Base-by-base conservation (phyloP, 768 basidiomycete genomes). In the Auriscalpium vulgare region DNA sequence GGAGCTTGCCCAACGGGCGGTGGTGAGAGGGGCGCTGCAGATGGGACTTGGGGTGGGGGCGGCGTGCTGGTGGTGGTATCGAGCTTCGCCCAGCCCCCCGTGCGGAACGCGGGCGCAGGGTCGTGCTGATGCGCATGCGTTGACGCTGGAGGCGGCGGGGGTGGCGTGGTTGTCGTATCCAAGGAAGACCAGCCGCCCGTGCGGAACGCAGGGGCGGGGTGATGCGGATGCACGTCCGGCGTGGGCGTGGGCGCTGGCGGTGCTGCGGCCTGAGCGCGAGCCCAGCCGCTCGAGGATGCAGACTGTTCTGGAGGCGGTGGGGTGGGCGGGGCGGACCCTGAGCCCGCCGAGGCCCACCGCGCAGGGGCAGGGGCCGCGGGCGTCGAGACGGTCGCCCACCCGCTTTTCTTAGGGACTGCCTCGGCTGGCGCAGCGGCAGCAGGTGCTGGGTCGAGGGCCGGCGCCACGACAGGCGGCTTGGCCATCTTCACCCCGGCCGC, bases 401-500 rank as follows among this genome's bases (percentile, higher is more conserved):
- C 50, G n/a, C 53, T 44, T 16, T 56, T 59, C 62, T 71, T 78
- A 16, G 68, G 59, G 23, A 67, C 55, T 46, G 56, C 44, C 17
- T 56, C 54, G 37, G 56, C 49, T 7, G 62, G 38, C 5, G 62
- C 47, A 36, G 52, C 51, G 4, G 23, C 54, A 36, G 56, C 49
- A 8, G 62, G 38, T 4, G 62, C 47, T 34, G 52, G 53, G 5
- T 60, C 52, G 23, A 55, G 54, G 36, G 63, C 55, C 19, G 64
- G 50, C 70, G 67, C 17, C 56, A 64, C 55, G 57, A 69, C 62
- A 44, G 69, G 56, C 7, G 35, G 68, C 69, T 61, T 69, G 59
- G 54, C 55, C 53, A 91, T 81, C 69, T 78, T 88, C 66, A 93
- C 81, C 4, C 91, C 91, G 40, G 80, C 83, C 0, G 91, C 91